These are phyloP conservation scores for Brassica napus DNA, from an alignment of 345 rosid species.

Conservation along the genomic window DNA sequence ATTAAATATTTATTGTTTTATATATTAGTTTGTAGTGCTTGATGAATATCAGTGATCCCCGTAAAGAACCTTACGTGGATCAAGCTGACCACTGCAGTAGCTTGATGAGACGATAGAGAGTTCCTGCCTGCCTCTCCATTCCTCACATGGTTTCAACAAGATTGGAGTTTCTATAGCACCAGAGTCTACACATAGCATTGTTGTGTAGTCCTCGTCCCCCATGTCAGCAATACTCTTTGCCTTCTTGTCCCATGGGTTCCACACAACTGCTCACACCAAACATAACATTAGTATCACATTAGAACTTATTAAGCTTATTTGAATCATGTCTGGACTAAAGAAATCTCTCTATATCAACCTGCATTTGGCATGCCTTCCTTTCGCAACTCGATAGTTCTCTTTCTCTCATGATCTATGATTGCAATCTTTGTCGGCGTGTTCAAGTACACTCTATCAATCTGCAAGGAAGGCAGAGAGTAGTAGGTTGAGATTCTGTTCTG, in stretches of 20 bases:
- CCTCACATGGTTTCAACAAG: conserved; percentile 74
- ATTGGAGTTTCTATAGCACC: conserved; percentile 71
- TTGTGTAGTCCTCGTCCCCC: conserved; percentile 89
- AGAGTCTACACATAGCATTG: conserved; percentile 82
- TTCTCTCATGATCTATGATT: conserved; percentile 89
- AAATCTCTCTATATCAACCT: conserved; percentile 39
- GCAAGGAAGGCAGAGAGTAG: not conserved
- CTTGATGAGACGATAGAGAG: conserved; percentile 88
- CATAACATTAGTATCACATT: not conserved
- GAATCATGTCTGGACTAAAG: not conserved
- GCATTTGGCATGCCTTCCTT: conserved; percentile 91
- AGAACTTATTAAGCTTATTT: not conserved
- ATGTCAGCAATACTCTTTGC: conserved; percentile 74
- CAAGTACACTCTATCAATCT: conserved; percentile 87
- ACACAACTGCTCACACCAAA: conserved; percentile 56
- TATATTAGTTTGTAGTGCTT: not conserved
- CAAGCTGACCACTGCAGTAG: conserved; percentile 93
- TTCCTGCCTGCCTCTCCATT: conserved; percentile 89
- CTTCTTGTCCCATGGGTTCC: conserved; percentile 97
- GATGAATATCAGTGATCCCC: conserved; percentile 43
- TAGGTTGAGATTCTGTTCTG: not conserved
- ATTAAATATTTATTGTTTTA: not conserved
- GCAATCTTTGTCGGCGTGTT: conserved; percentile 91
- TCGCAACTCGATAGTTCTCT: conserved; percentile 51
- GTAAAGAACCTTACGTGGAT: conserved; percentile 78